Conservation (phyloP, 2,329 filamentous ascomycete genomes). For the Botrytis cinerea region DNA sequence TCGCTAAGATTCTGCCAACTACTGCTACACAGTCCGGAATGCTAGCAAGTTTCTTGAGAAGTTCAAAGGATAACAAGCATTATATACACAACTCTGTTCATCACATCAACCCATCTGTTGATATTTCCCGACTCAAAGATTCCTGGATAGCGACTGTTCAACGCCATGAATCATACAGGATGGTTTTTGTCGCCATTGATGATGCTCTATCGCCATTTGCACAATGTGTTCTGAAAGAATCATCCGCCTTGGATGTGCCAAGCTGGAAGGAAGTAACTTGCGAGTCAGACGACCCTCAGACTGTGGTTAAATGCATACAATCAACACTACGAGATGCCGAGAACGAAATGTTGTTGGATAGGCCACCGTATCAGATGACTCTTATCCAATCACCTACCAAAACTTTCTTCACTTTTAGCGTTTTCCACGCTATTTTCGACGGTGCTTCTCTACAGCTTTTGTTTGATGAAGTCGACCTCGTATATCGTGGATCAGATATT, state of each 20-base stretch:
- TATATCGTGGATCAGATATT: background rate
- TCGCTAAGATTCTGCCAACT: slow-evolving; percentile 9
- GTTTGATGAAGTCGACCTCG: slow-evolving; percentile 9
- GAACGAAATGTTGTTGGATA: background rate
- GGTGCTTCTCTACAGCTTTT: slow-evolving; percentile 10
- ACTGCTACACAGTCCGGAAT: slow-evolving; percentile 20
- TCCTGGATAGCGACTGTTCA: background rate
- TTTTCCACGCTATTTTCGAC: slow-evolving; percentile 14
- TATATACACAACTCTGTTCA: slow-evolving; percentile 19
- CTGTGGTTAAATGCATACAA: background rate
- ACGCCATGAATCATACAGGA: slow-evolving; percentile 13
- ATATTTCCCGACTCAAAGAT: background rate
- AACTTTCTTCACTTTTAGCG: background rate
- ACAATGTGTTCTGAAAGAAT: slow-evolving; percentile 12
- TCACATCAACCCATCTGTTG: background rate
- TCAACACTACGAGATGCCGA: slow-evolving; percentile 2
- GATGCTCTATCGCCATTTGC: slow-evolving; percentile 13
- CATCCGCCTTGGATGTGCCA: background rate
- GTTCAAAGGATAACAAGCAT: background rate
- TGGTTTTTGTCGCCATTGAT: slow-evolving; percentile 5
- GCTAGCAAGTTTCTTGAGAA: slow-evolving; percentile 11
- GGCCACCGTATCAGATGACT: background rate
- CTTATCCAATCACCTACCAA: slow-evolving; percentile 2
- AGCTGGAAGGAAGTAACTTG: background rate
- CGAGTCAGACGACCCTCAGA: background rate